Conservation (phyloP, 768 basidiomycete species). For the Mycena galericulata region DNA sequence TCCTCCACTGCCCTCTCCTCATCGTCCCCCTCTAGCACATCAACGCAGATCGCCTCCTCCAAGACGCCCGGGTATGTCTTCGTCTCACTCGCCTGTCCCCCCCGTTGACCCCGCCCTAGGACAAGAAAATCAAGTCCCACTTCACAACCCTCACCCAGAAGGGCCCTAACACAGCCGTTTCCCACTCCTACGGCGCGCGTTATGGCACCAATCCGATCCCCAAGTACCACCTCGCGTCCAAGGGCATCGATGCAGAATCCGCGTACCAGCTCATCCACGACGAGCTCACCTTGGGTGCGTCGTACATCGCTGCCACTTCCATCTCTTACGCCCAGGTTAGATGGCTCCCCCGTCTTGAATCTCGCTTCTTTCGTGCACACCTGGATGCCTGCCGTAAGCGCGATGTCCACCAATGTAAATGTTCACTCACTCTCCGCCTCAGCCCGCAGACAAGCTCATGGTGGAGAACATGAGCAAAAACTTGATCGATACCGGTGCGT, state of each 20-base stretch:
- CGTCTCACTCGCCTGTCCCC: background rate
- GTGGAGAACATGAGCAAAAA: slow-evolving; percentile 76
- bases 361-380: slow-evolving; percentile 73
- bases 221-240: slow-evolving; percentile 60
- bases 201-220: slow-evolving; percentile 78
- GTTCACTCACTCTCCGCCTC: slow-evolving; percentile 8
- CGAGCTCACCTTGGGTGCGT: slow-evolving; percentile 66
- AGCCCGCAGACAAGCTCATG: slow-evolving; percentile 63
- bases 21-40: slow-evolving; percentile 63
- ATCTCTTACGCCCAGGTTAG: slow-evolving; percentile 45
- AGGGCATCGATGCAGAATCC: slow-evolving; percentile 70
- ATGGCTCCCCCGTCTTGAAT: slow-evolving; percentile 72
- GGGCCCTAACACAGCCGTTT: slow-evolving; percentile 43
- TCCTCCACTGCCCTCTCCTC: background rate
- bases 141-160: slow-evolving; percentile 51
- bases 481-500: slow-evolving; percentile 57
- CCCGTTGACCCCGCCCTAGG: slow-evolving; percentile 47
- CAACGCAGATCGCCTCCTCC: slow-evolving; percentile 74
- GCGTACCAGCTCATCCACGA: slow-evolving; percentile 70
- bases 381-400: slow-evolving; percentile 62
- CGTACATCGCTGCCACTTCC: background rate
- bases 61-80: slow-evolving; percentile 61
- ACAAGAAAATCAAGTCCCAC: slow-evolving; percentile 52
- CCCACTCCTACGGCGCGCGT: slow-evolving; percentile 68
- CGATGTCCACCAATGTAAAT: background rate